These are phyloP conservation scores for Volvox carteri DNA, from an alignment of 163 green algal species.

Conservation along the genomic window DNA sequence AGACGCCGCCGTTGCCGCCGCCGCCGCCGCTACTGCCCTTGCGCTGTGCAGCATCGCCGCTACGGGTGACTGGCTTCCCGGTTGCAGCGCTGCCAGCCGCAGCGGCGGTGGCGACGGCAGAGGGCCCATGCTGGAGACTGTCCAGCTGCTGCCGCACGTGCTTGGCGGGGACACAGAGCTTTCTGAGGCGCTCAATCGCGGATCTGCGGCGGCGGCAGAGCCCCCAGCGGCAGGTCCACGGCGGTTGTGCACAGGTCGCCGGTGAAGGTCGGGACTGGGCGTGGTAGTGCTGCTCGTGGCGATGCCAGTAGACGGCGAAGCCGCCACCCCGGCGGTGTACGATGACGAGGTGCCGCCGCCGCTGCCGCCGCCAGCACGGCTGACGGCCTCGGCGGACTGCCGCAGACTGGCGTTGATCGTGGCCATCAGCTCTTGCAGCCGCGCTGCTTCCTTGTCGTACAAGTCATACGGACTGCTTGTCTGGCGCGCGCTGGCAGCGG, in stretches of 20 bases:
- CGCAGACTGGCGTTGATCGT: slow-evolving; percentile 21
- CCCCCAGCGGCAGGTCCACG: not conserved
- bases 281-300: not conserved
- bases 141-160: slow-evolving; percentile 17
- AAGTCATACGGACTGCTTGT: slow-evolving; percentile 28
- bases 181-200: not conserved
- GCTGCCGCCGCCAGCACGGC: not conserved
- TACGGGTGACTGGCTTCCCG: not conserved
- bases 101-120: not conserved
- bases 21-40: not conserved
- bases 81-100: not conserved
- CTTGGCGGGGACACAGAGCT: not conserved
- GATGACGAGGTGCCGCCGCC: not conserved
- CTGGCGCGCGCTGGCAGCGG: not conserved
- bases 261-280: not conserved
- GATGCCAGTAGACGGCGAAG: not conserved
- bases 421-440: slow-evolving; percentile 35
- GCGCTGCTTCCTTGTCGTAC: slow-evolving; percentile 39
- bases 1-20: not conserved
- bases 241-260: not conserved
- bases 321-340: not conserved
- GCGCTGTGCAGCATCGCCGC: slow-evolving; percentile 3
- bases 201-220: not conserved
- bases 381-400: slow-evolving; percentile 20
- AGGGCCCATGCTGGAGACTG: not conserved